Evolutionary conservation across 73 alveolate genomes (phyloP).

Genomic region (Paramecium biaurelia): DNA sequence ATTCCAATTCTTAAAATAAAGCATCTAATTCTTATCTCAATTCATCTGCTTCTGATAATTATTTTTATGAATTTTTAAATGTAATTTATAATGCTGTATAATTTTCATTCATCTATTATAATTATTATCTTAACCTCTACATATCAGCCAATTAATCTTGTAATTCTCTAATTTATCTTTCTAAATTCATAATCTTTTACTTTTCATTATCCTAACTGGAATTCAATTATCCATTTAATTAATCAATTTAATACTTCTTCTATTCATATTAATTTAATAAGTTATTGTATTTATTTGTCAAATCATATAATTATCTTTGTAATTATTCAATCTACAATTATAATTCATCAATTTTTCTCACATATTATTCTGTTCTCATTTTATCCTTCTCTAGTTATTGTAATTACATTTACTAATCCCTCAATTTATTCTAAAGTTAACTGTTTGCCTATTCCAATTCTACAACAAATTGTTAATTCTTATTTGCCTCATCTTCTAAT

Average conservation of each 20-base stretch:
- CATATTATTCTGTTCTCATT: neutral
- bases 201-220: neutral
- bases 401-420: neutral
- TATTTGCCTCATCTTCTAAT: neutral
- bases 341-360: neutral
- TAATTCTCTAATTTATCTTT: neutral
- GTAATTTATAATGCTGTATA: constrained; percentile 4
- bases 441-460: neutral
- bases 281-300: neutral
- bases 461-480: neutral
- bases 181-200: neutral
- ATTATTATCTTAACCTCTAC: neutral
- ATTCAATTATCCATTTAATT: constrained; percentile 7
- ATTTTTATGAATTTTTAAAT: neutral
- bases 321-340: neutral
- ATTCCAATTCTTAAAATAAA: neutral
- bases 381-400: neutral
- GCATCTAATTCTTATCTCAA: neutral
- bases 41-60: neutral
- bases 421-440: neutral
- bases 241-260: neutral
- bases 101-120: constrained; percentile 31
- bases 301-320: neutral
- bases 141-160: neutral
- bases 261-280: neutral